Base-by-base conservation (phyloP, 768 basidiomycete species). In the Boletus pseudo-olivaceus region DNA sequence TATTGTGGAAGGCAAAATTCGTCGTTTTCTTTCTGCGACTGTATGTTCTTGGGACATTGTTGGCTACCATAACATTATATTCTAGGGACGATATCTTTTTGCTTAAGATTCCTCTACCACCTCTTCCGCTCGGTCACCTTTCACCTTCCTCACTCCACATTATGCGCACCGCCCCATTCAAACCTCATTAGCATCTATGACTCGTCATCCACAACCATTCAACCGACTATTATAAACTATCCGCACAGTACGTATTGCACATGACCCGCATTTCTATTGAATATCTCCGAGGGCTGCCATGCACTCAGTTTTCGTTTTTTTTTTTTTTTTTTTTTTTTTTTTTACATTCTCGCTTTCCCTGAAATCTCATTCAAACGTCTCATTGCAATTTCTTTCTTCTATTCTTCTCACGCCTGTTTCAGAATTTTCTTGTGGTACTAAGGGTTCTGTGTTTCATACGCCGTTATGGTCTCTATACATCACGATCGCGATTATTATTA, bases 31-130 rank as follows among this genome's bases (percentile, higher is more conserved):
- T 59, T 61, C 54, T 57, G 57, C 51, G 49, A 55, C 45, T 69
- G 66, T 69, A 69, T 45, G 63, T 70, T 69, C 58, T 72, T 72
- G 68, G 68, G 70, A 72, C 68, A 65, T 60, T 69, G 61, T 67
- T 72, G 57, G 55, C 46, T 61, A 61, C 52, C 56, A 69, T 70
- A 69, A 69, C 69, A 64, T 69, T 69, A 67, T 67, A 71, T 63
- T 67, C 59, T 59, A 69, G 70, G 68, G 59, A 68, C 47, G 51
- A 64, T 64, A 52, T 64, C 49, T 63, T 60, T 54, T 67, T 71
- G 67, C 65, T 69, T 59, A 44, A 60, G 58, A 54, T 57, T 55
- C 42, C 55, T 23, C 32, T 50, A 15, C 27, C 37, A 40, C 41
- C n/a, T 47, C 49, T 48, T 53, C 35, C 53, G 40, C 41, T 42